Percentiles rank a stretch among this genome's conserved stretches.
These are phyloP conservation scores for Blastocystis sp. DNA, from an alignment of 352 stramenopile genomes.

Conservation along the genomic window DNA sequence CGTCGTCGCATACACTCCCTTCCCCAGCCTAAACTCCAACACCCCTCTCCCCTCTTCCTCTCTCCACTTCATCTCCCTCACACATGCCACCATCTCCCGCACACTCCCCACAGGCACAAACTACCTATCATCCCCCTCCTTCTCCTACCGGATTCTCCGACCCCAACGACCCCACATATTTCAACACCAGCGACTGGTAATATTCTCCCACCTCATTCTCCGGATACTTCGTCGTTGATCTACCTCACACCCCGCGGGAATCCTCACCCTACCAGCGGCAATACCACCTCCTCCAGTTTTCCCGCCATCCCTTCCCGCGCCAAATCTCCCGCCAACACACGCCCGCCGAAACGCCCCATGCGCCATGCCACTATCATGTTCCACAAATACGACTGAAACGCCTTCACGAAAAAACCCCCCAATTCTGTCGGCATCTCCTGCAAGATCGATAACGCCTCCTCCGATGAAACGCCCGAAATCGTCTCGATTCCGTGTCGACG, in stretches of 20 bases:
- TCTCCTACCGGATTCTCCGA: neutral
- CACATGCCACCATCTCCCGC: neutral
- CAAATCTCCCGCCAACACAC: neutral
- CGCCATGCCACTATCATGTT: neutral
- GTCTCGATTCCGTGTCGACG: neutral
- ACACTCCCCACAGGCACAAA: neutral
- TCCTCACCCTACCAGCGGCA: neutral
- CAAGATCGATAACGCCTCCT: neutral
- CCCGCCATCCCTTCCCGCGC: neutral
- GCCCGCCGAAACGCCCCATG: neutral
- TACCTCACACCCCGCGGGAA: neutral
- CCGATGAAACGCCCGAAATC: neutral
- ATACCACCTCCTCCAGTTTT: neutral
- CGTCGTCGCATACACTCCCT: constrained; percentile 1
- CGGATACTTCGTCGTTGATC: neutral
- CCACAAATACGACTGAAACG: neutral
- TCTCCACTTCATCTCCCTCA: neutral
- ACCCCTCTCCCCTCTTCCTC: neutral
- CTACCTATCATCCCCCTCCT: neutral
- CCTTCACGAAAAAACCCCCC: neutral
- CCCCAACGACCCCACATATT: too few species aligned
- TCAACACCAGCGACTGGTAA: neutral
- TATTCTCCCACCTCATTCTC: constrained; percentile 5
- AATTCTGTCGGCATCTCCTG: neutral
- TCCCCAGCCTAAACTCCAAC: neutral